Base-by-base conservation (phyloP, 257 asterid genomes). In the Nicotiana tabacum region DNA sequence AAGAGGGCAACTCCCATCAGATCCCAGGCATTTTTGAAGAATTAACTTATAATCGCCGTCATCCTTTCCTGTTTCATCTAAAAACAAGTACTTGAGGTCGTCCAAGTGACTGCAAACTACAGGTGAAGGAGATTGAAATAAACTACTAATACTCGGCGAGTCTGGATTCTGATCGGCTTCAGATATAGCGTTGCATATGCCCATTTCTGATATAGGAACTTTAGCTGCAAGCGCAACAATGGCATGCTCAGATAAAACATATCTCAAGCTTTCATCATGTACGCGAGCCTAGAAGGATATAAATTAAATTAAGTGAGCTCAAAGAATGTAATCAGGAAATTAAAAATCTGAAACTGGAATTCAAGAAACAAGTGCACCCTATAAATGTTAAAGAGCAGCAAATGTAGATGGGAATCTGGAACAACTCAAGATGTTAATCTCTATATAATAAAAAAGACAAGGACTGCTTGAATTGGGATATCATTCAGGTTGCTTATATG, bases 221-320 rank as follows among this genome's bases (percentile, higher is more conserved):
- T 88, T 86, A 80, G 90, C 85, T 46, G 98, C 99, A 77, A 96
- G 90, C 51, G 92, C 86, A 78, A 87, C 76, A 85, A 96, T 90
- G 9, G 97, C 97, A 74, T 89, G 92, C 85, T 96, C 99, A n/a
- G 98, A 94, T 83, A 96, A 88, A 78, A 92, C 93, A 81, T 88
- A 94, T 89, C 93, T 93, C 90, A 94, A 85, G 88, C 97, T 91
- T 90, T 96, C 99, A 87, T 96, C 99, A 88, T 96, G 99, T 79
- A 96, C 85, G 83, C 98, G 99, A 58, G 99, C 98, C 99, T 94
- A 91, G 85, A 88, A 89, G 81, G 78, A 87, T 81, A 79, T 65
- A 70, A 83, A 88, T 35, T 60, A 57, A 70, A 69, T 66, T 9
- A 83, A 82, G 81, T 86, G 81, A 83, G 84, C 9, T 24, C 48